Conservation (phyloP, 2,329 filamentous ascomycete species). For the Hortaea sp. region DNA sequence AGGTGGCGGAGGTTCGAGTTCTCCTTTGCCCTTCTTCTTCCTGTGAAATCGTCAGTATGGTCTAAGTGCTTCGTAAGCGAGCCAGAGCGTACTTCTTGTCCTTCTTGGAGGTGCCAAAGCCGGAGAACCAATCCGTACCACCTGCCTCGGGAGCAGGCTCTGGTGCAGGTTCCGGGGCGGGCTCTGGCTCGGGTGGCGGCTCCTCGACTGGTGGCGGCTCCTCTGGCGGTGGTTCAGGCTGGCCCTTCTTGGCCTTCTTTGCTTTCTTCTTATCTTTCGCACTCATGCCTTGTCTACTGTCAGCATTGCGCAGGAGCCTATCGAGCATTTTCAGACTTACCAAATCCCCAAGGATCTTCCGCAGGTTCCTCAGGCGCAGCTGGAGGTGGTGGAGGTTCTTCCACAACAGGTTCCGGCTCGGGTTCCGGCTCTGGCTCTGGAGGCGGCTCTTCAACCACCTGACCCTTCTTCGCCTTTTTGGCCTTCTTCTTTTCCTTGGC, state of each 20-base stretch:
- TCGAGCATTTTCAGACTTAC: constrained; percentile 19
- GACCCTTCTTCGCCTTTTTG: constrained; percentile 35
- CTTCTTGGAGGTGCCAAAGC: constrained; percentile 35
- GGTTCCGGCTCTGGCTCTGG: constrained; percentile 10
- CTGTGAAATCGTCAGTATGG: constrained; percentile 20
- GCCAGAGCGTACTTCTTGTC: constrained; percentile 30
- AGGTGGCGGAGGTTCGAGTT: constrained; percentile 3
- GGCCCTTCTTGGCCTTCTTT: not conserved
- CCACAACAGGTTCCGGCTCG: constrained; percentile 10
- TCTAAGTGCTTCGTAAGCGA: too few relatives aligned
- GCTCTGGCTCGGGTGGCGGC: constrained; percentile 11
- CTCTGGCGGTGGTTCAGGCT: not conserved
- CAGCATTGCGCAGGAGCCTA: constrained; percentile 8
- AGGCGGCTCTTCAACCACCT: constrained; percentile 18
- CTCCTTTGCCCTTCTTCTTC: constrained; percentile 16
- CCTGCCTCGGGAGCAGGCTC: constrained; percentile 18
- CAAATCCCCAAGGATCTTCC: constrained; percentile 17
- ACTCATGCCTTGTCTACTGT: not conserved
- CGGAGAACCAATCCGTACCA: constrained; percentile 45
- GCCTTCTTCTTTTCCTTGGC: constrained; percentile 37
- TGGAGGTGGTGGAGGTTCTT: constrained; percentile 13
- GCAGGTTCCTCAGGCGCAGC: constrained; percentile 15
- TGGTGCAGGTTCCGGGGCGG: constrained; percentile 10
- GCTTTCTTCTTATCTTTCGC: constrained; percentile 21
- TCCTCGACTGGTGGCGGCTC: constrained; percentile 1